Conservation (phyloP, 139 green algal genomes). For the Coelastrella sp. region DNA sequence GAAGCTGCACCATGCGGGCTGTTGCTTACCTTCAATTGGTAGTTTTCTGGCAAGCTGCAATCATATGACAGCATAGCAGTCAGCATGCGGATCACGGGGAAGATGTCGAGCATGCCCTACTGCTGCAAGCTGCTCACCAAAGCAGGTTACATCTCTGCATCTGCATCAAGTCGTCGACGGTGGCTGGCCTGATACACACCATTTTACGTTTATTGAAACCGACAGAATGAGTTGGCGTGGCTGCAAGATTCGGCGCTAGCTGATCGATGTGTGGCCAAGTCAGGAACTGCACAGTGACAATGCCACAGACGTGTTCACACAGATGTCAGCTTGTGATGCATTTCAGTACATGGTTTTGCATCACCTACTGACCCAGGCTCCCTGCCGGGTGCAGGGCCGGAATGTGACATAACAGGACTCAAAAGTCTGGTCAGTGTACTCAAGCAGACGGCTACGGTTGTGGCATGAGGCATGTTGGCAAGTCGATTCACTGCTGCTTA, state of each 20-base stretch:
- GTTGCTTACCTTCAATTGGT: constrained; percentile 92
- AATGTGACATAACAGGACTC: too few species aligned
- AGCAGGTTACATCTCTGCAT: constrained; percentile 99
- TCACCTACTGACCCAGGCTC: too few species aligned
- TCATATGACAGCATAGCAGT: neutral
- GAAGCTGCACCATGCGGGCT: neutral
- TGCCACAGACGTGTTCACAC: neutral
- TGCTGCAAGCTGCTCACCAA: constrained; percentile 67
- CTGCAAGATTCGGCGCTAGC: neutral
- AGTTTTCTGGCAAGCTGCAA: constrained; percentile 95
- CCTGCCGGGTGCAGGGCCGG: too few species aligned
- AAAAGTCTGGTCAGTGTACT: too few species aligned
- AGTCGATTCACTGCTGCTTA: too few species aligned
- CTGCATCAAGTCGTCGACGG: constrained; percentile 91
- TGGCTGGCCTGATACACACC: constrained; percentile 96
- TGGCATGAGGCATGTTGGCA: too few species aligned
- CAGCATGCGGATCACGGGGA: neutral
- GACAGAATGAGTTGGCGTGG: too few species aligned
- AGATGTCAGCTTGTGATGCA: too few species aligned
- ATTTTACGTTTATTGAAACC: constrained; percentile 70
- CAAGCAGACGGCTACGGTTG: too few species aligned
- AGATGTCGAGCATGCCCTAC: too few species aligned
- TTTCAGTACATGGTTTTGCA: too few species aligned
- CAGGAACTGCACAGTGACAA: neutral
- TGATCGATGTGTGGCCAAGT: neutral